Evolutionary conservation across 495 filamentous ascomycete species (phyloP), one percentile per base, ranked within the genome.

Genomic region (Articulospora tetracladia): DNA sequence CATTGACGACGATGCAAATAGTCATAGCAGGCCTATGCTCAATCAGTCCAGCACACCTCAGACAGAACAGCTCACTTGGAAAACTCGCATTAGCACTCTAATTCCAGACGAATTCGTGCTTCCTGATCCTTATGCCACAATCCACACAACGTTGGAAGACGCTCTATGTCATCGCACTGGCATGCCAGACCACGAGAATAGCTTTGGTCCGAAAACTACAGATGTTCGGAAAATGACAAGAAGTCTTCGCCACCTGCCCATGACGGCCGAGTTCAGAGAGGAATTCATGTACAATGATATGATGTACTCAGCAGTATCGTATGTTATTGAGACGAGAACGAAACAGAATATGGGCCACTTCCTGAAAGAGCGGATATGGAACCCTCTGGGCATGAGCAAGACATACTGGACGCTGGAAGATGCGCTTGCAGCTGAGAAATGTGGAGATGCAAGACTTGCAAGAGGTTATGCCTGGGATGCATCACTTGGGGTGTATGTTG

Each of bases 71-170:
- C 20, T 28, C 6, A 51, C 48, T 4, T 28, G 48, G 25, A n/a
- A 51, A 51, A 51, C 48, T 26, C 48, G 48, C 48, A 51, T 51
- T 10, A 6, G 10, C 24, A 8, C 25, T 12, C 57, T 85, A 3
- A 75, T 86, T 28, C 71, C 70, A 1, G 77, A 76, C 2, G 80
- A 85, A 59, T 85, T 86, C 53, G 74, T 78, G 34, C 69, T 86
- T n/a, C 65, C 72, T 0, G 72, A 76, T 32, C 66, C 66, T 2
- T 74, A 73, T 62, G 67, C 70, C 1, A 81, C 80, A 11, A 57
- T 61, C 27, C 71, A 79, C 59, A 68, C 77, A 3, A 84, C 76
- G 12, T 65, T 83, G 47, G 77, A 83, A 55, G 81, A 82, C 62
- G 73, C 73, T 23, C 66, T 79, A 10, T 76, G 73, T 27, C 79